A percentile compares a stretch with the other conserved stretches of the same genome.
Conservation (phyloP, 768 basidiomycete genomes). For the Mycena kentingensis region DNA sequence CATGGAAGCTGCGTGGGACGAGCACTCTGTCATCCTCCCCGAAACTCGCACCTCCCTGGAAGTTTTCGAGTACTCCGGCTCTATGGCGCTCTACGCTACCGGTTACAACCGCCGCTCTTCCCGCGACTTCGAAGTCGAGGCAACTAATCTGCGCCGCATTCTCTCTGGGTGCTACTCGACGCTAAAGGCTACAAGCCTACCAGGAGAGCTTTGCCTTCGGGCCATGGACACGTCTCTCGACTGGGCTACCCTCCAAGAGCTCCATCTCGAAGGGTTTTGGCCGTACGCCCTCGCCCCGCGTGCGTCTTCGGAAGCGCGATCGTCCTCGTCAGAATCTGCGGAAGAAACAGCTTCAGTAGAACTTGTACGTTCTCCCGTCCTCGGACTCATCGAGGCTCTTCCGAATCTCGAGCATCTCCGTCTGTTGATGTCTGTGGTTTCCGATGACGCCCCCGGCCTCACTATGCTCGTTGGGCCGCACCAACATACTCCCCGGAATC, state of each 20-base stretch:
- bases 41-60: no score
- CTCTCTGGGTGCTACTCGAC: background rate
- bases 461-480: background rate
- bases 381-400: no score
- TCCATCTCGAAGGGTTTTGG: background rate
- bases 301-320: no score
- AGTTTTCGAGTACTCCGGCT: no score
- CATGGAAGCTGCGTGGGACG: no score
- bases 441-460: background rate
- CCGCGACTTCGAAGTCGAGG: background rate
- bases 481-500: background rate
- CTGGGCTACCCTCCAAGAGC: constrained; percentile 2
- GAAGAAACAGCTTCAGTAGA: background rate
- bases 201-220: background rate
- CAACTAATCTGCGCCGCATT: background rate
- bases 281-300: no score
- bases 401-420: background rate
- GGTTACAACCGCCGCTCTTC: no score
- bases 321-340: no score
- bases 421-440: background rate
- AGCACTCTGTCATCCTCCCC: no score
- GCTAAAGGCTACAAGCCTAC: constrained; percentile 1
- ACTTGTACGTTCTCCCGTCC: background rate
- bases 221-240: background rate
- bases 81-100: no score